Percentiles rank a stretch among this genome's conserved stretches.
phyloP scores from a whole-genome alignment of 2,329 filamentous ascomycete genomes.

The Penicillium sp. region DNA sequence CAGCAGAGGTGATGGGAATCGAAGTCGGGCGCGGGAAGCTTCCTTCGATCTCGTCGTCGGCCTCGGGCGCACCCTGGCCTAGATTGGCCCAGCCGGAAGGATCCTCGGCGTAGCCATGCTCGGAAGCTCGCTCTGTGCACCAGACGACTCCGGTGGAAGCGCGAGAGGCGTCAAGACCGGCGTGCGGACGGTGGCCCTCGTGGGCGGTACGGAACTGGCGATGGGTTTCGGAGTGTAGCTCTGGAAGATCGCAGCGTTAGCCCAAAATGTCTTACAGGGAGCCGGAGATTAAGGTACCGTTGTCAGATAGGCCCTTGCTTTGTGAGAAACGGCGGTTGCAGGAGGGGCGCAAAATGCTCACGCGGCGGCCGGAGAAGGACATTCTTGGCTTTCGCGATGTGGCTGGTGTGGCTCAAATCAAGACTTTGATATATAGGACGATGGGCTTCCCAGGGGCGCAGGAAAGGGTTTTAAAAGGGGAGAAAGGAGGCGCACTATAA shows the following conservation, averaged over 20 bases:
- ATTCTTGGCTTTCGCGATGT: constrained; percentile 28
- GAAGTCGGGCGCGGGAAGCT: constrained; percentile 78
- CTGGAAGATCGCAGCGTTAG: constrained; percentile 46
- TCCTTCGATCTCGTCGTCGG: constrained; percentile 86
- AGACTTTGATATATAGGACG: background rate
- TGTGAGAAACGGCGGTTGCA: constrained; percentile 42
- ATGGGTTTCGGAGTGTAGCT: constrained; percentile 79
- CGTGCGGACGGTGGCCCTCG: constrained; percentile 86
- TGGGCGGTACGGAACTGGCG: constrained; percentile 85
- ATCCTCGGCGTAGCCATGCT: constrained; percentile 83
- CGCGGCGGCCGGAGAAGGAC: constrained; percentile 48
- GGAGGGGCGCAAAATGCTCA: constrained; percentile 43
- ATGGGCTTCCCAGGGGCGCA: background rate
- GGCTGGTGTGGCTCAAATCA: background rate
- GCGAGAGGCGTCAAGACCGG: constrained; percentile 82
- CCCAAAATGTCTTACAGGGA: background rate
- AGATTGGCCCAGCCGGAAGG: constrained; percentile 87
- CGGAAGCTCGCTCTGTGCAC: constrained; percentile 68
- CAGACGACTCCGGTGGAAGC: constrained; percentile 93
- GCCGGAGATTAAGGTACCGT: constrained; percentile 33
- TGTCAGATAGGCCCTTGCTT: constrained; percentile 45
- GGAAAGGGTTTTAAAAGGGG: background rate
- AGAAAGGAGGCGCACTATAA: constrained; percentile 2
- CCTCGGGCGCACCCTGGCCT: constrained; percentile 89
- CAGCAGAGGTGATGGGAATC: constrained; percentile 74